These are phyloP conservation scores for Moelleriella libera DNA, from an alignment of 2,329 filamentous ascomycete genomes.

Conservation along the genomic window DNA sequence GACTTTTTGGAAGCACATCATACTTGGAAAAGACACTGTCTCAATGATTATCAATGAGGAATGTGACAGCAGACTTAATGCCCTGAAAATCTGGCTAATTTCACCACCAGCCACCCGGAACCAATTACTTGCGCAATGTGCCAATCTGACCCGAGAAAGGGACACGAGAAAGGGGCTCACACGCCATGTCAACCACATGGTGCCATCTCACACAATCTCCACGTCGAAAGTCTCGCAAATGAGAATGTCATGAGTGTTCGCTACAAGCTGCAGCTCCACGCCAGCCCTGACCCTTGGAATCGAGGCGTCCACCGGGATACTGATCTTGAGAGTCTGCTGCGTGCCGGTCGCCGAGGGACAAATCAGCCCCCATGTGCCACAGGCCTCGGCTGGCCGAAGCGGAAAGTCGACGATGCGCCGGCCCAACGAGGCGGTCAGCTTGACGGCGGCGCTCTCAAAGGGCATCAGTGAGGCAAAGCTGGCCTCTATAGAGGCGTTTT, in stretches of 20 bases:
- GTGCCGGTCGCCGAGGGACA: conserved; percentile 1
- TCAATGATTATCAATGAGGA: too few species aligned
- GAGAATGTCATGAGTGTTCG: background rate
- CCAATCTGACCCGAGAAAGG: background rate
- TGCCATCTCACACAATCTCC: conserved; percentile 1
- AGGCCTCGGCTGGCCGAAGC: background rate
- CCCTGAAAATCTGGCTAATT: too few species aligned
- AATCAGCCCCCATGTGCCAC: conserved; percentile 2
- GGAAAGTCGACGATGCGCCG: background rate
- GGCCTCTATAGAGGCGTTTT: conserved; percentile 1
- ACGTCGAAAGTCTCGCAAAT: conserved; percentile 3
- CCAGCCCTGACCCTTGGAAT: background rate
- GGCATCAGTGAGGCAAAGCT: background rate
- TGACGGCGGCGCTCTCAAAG: background rate
- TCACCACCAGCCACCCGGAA: too few species aligned
- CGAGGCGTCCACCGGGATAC: background rate
- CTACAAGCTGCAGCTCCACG: background rate
- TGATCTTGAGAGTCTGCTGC: background rate
- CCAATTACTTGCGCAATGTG: too few species aligned
- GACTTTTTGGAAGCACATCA: too few species aligned
- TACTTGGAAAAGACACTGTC: too few species aligned
- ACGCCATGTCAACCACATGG: background rate
- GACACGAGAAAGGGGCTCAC: background rate
- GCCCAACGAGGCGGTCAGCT: background rate
- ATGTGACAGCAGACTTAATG: too few species aligned